These are phyloP conservation scores for Ophiostoma novo-ulmi DNA, from an alignment of 2,329 filamentous ascomycete species.

Conservation along the genomic window DNA sequence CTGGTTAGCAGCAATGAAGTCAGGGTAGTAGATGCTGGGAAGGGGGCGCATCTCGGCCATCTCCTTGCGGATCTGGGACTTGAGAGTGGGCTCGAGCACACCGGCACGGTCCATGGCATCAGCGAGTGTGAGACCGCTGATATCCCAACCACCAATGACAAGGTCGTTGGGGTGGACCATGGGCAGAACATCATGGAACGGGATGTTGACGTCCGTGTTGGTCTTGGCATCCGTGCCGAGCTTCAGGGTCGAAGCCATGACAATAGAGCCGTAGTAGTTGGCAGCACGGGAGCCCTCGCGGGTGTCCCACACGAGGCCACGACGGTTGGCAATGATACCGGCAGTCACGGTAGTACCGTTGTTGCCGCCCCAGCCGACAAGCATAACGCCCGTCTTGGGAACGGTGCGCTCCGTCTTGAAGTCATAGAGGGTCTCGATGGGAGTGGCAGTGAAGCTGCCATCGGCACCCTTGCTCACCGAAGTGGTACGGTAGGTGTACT, in stretches of 20 bases:
- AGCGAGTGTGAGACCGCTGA: constrained; percentile 83
- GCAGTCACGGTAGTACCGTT: constrained; percentile 97
- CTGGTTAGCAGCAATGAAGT: constrained; percentile 99
- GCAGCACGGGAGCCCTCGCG: constrained; percentile 77
- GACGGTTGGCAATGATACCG: constrained; percentile 93
- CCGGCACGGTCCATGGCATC: constrained; percentile 92
- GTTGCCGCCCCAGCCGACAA: constrained; percentile 97
- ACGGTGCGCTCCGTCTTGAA: constrained; percentile 96
- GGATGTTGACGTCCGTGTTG: constrained; percentile 86
- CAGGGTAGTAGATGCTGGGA: constrained; percentile 95
- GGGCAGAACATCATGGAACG: constrained; percentile 87
- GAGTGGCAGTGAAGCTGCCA: constrained; percentile 76
- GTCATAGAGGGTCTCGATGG: constrained; percentile 86
- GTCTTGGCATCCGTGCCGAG: constrained; percentile 82
- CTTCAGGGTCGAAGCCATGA: constrained; percentile 97
- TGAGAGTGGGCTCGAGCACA: constrained; percentile 92
- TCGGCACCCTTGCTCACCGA: constrained; percentile 62
- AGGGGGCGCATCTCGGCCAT: constrained; percentile 84
- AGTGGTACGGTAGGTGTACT: constrained; percentile 95
- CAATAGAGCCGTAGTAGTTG: constrained; percentile 97
- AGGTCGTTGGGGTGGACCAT: constrained; percentile 98
- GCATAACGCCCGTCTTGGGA: constrained; percentile 92
- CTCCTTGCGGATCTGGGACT: constrained; percentile 84
- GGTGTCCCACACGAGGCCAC: constrained; percentile 82
- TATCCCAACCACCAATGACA: constrained; percentile 94